Conservation (phyloP, 108 stramenopile genomes). For the Cyclotella choctawhatcheeana region DNA sequence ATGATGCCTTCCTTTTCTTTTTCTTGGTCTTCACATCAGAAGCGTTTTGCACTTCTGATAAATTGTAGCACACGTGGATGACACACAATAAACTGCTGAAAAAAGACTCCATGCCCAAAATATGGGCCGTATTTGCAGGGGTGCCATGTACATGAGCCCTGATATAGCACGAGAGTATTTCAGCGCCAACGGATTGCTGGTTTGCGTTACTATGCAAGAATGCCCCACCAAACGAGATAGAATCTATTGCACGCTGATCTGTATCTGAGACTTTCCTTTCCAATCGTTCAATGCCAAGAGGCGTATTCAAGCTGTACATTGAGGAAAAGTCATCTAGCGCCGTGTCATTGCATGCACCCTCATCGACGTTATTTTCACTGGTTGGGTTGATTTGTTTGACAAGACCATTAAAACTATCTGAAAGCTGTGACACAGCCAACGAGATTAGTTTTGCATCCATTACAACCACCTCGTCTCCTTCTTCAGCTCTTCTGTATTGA, state of each 20-base stretch:
- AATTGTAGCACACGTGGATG: constrained; percentile 35
- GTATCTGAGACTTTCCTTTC: background rate
- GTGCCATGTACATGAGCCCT: constrained; percentile 29
- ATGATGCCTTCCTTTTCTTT: constrained; percentile 2
- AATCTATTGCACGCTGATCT: background rate
- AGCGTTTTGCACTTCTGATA: constrained; percentile 8
- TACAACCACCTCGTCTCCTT: constrained; percentile 22
- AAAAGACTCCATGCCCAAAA: constrained; percentile 18
- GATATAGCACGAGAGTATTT: constrained; percentile 39
- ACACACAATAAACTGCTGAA: constrained; percentile 31
- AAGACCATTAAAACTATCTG: constrained; percentile 21
- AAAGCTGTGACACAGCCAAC: constrained; percentile 35
- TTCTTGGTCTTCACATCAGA: constrained; percentile 30
- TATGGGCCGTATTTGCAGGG: background rate
- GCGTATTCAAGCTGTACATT: constrained; percentile 31
- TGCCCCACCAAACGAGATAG: constrained; percentile 12
- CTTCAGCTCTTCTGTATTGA: constrained; percentile 1
- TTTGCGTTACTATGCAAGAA: background rate
- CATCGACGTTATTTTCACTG: background rate
- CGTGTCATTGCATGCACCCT: background rate
- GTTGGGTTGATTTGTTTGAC: background rate
- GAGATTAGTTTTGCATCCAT: constrained; percentile 52
- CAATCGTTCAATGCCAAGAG: constrained; percentile 7
- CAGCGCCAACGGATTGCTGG: constrained; percentile 16
- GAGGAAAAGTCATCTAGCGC: constrained; percentile 9